Evolutionary conservation across 1,284 basidiomycete genomes (phyloP), one percentile per base, ranked within the genome.

Genomic region (Phylloporus sp.): DNA sequence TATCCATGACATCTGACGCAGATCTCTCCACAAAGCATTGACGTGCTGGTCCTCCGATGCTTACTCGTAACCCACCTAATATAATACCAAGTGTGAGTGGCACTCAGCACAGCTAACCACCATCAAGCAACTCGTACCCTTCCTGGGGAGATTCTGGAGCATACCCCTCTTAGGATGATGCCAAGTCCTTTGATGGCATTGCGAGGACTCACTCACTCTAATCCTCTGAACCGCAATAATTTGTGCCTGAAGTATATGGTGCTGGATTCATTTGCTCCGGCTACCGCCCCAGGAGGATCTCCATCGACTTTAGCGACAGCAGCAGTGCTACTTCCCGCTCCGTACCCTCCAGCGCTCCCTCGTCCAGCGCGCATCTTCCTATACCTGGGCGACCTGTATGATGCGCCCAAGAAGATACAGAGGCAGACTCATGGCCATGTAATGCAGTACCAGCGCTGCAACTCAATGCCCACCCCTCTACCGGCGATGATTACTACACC

Each of bases 11-110:
- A 12, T 65, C 72, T 7, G 77, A 32, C 58, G 58, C 77, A 0
- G 88, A 89, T 47, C 81, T 85, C 69, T 72, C 83, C 41, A 81
- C 80, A 5, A 85, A 87, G 65, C 88, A 87, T 59, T 77, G 77
- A 57, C 80, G 80, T 32, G 68, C 32, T 32, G 32, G 7, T 32
- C 7, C 75, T 47, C 60, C 75, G n/a, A 62, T 66, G 1, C 53
- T 74, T 17, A 52, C 71, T 20, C 63, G 29, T 12, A 59, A 15
- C 59, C 52, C 69, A 8, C 5, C 70, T 15, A 63, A 49, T 17
- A 43, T 68, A 55, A 53, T 74, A 12, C 68, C 70, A 3, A 64
- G 58, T 1, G 29, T 78, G 23, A 79, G 77, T 53, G 10, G 58
- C 17, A 59, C 57, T 23, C 76, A 76, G 20, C 72, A 67, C n/a